Evolutionary conservation across 1,139 yeast species (phyloP), one percentile per base, ranked within the genome.

Genomic region (Pichia inconspicua): DNA sequence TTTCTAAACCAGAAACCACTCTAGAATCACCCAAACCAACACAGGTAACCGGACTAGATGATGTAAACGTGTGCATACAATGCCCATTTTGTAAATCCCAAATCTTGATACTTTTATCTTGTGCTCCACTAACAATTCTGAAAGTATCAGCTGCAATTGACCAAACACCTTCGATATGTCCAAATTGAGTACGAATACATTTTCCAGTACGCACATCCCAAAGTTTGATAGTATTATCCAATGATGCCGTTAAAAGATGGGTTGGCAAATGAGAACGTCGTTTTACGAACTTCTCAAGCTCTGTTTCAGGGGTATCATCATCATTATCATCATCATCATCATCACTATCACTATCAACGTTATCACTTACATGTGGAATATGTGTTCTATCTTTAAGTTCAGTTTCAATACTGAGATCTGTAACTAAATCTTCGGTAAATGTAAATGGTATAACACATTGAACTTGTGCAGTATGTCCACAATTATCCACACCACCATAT

Each of bases 91-190:
- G 97, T 54, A 92, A 70, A 64, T 92, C 98, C 97, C 97, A 92
- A 7, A 92, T 87, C 66, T 92, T 92, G 53, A 89, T 85, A 48
- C 82, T 72, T 55, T 88, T 76, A 68, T 92, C 97, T 62, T 90
- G 97, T 1, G 96, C 92, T 2, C 97, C 97, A 61, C 94, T 82
- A 17, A 90, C 86, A 42, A 92, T 85, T 56, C 98, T 75, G 72
- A 92, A 92, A 41, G 92, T 89, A 68, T 92, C 97, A 0, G 97
- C 95, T 17, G 92, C 88, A 52, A 92, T 84, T 40, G 92, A 87
- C 97, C 97, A 90, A 19, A 92, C 96, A 19, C 97, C 97, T 66
- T 92, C 97, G 48, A 90, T 88, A 62, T 92, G 98, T 6, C 98
- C 98, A 68, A 90, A 90, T 64, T 92, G 90, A 0, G 98, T 90